A percentile compares a stretch with the other conserved stretches of the same genome.
Evolutionary conservation across 768 basidiomycete genomes (phyloP).

Genomic region (Termitomyces sp.): DNA sequence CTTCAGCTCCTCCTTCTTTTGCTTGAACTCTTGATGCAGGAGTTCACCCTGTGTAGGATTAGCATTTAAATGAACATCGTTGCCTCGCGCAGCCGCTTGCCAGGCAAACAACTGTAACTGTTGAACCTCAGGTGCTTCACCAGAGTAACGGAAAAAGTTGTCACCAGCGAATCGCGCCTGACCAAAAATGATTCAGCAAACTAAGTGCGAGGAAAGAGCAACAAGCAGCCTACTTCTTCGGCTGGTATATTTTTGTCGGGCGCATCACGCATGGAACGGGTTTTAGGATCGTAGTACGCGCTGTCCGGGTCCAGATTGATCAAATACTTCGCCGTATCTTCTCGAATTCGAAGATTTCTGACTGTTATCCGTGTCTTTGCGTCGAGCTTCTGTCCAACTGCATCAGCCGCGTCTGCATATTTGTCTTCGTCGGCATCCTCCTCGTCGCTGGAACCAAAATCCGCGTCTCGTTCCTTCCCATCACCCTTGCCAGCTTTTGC

Average conservation of each 20-base stretch:
- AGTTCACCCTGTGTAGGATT: constrained; percentile 96
- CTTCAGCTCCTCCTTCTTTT: constrained; percentile 90
- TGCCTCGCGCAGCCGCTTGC: constrained; percentile 90
- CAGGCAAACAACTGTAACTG: constrained; percentile 94
- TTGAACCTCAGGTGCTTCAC: constrained; percentile 91
- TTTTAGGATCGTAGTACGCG: constrained; percentile 99
- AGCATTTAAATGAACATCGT: constrained; percentile 92
- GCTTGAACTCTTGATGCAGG: constrained; percentile 82
- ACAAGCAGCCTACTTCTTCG: constrained; percentile 69
- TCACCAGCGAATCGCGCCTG: constrained; percentile 93
- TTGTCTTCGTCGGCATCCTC: constrained; percentile 97
- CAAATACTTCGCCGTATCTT: constrained; percentile 98
- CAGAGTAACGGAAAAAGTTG: constrained; percentile 89
- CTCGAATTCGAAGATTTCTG: constrained; percentile 95
- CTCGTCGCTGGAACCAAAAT: constrained; percentile 95
- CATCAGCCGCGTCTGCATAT: constrained; percentile 96
- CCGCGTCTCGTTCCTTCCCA: constrained; percentile 69
- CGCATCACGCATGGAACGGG: constrained; percentile 98
- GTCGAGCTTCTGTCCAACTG: constrained; percentile 96
- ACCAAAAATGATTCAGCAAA: constrained; percentile 1
- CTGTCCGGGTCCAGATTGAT: constrained; percentile 93
- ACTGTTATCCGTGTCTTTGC: constrained; percentile 98
- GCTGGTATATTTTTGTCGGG: constrained; percentile 69
- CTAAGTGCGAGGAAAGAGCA: neutral
- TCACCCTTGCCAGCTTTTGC: constrained; percentile 83